Base-by-base conservation (phyloP, 495 filamentous ascomycete genomes). In the Viridothelium virens region DNA sequence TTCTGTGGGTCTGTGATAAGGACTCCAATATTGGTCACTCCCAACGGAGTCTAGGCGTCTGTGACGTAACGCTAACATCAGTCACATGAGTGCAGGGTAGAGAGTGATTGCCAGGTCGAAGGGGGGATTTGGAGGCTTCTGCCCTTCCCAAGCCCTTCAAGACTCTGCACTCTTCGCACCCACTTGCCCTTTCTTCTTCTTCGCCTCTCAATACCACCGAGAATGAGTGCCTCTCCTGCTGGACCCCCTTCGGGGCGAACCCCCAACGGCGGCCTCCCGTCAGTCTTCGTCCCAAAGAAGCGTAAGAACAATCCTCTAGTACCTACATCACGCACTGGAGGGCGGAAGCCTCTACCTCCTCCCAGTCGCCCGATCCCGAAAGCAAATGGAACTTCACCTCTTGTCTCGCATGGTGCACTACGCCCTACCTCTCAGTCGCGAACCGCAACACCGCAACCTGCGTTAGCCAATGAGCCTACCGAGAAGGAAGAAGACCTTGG, bases 161-260 rank as follows among this genome's bases (percentile, higher is more conserved):
- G n/a, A 53, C 10, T 53, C 48, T 14, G 5, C 9, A 11, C 7
- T 18, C 25, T 59, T 36, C 53, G 3, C 25, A 36, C 31, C 18
- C 14, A 59, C 25, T 59, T 36, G 4, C 31, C 7, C 31, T 2
- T 7, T 59, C 63, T 65, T 66, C 64, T 61, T 70, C 46, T n/a
- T 63, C 50, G 16, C 18, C 48, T 61, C 44, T 56, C 47, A 62
- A 18, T 31, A 63, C 33, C 38, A 53, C 36, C 70, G 63, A 78
- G 59, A 62, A 87, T 87, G 85, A 88, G 82, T 67, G 81, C 82
- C 56, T 86, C 85, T 46, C 85, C 83, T 39, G 77, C 83, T 50
- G 76, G 77, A 37, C 66, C 66, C 38, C 75, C 79, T 1, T 79
- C 77, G 65, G 79, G 79, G 63, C 74, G 73, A 59, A 80, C 75